A percentile compares a stretch with the other conserved stretches of the same genome.
These are phyloP conservation scores for Citrus hindsii DNA, from an alignment of 345 rosid genomes.

Conservation along the genomic window DNA sequence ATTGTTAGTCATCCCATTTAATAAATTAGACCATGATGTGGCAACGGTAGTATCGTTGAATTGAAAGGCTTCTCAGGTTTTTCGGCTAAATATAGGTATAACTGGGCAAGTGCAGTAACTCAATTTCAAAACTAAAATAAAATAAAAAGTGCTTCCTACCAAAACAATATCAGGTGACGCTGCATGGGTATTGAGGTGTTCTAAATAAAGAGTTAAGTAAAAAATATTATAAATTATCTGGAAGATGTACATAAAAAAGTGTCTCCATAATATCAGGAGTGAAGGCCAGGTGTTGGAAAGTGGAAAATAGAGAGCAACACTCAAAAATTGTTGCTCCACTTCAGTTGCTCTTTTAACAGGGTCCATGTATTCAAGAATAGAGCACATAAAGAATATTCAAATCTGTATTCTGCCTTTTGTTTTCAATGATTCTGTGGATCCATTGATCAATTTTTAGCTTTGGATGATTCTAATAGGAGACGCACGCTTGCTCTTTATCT, in stretches of 20 bases:
- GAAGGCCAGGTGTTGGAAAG: too few relatives aligned
- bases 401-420: too few relatives aligned
- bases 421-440: too few relatives aligned
- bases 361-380: too few relatives aligned
- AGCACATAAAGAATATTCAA: too few relatives aligned
- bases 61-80: background rate
- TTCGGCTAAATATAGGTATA: background rate
- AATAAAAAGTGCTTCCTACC: background rate
- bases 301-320: too few relatives aligned
- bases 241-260: background rate
- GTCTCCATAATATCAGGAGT: background rate
- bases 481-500: constrained; percentile 96
- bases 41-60: too few relatives aligned
- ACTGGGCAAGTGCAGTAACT: background rate
- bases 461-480: constrained; percentile 87
- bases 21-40: background rate
- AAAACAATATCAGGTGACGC: too few relatives aligned
- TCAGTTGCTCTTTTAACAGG: too few relatives aligned
- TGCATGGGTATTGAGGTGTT: background rate
- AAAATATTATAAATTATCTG: background rate
- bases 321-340: too few relatives aligned
- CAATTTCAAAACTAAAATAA: too few relatives aligned
- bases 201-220: background rate
- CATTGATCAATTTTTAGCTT: constrained; percentile 43
- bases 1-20: background rate